These are phyloP conservation scores for Xanthoconium stramineum DNA, from an alignment of 768 basidiomycete genomes.

Conservation along the genomic window DNA sequence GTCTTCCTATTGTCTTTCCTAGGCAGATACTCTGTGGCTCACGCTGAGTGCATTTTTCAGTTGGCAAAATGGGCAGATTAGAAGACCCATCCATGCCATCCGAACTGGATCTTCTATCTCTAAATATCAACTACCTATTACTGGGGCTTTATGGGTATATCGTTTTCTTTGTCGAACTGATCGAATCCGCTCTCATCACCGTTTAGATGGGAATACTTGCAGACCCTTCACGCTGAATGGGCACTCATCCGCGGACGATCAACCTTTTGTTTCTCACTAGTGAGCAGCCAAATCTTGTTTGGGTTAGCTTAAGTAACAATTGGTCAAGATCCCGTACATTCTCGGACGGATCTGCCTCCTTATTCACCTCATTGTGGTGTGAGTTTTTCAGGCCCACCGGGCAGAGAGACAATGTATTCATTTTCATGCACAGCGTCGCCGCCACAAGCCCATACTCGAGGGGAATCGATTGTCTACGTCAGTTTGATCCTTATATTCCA, in stretches of 20 bases:
- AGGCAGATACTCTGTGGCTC: not conserved
- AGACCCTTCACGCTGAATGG: slow-evolving; percentile 15
- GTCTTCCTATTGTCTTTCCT: too few species aligned
- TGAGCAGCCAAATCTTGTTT: slow-evolving; percentile 7
- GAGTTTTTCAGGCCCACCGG: not conserved
- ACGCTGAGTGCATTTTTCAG: not conserved
- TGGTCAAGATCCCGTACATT: slow-evolving; percentile 21
- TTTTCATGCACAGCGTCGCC: not conserved
- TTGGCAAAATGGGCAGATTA: not conserved
- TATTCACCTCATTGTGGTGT: slow-evolving; percentile 12
- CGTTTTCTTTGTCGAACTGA: too few species aligned
- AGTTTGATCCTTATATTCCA: slow-evolving; percentile 1
- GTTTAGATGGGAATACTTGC: slow-evolving; percentile 23
- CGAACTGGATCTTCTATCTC: not conserved
- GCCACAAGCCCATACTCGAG: not conserved
- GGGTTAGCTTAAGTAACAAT: not conserved
- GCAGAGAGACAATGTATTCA: not conserved
- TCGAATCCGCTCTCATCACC: not conserved
- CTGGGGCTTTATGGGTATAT: slow-evolving; percentile 23
- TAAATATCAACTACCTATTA: slow-evolving; percentile 6
- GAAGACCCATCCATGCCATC: not conserved
- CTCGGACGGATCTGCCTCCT: slow-evolving; percentile 14
- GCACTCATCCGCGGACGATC: slow-evolving; percentile 10
- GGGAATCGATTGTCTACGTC: slow-evolving; percentile 4
- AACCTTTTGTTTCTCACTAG: slow-evolving; percentile 17